phyloP scores from a whole-genome alignment of 2,329 filamentous ascomycete genomes.

The Beauveria sp. region DNA sequence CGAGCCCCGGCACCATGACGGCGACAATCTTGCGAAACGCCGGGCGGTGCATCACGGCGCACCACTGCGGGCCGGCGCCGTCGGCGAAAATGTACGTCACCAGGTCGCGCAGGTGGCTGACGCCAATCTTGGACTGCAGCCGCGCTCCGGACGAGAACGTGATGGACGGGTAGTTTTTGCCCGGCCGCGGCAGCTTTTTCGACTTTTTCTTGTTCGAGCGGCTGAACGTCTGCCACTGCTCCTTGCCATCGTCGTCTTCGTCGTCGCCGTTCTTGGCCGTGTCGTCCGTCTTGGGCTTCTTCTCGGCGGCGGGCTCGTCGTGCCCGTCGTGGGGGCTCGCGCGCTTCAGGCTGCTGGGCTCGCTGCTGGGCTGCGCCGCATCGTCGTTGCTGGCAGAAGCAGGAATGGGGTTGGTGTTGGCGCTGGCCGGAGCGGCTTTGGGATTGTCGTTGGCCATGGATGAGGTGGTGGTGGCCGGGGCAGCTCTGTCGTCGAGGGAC shows the following conservation, averaged over 20 bases:
- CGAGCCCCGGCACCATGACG: constrained; percentile 86
- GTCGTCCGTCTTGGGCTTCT: constrained; percentile 8
- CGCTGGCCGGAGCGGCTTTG: not conserved
- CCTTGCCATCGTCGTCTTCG: constrained; percentile 25
- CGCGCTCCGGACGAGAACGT: constrained; percentile 49
- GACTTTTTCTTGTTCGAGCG: constrained; percentile 45
- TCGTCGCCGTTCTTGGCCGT: constrained; percentile 24
- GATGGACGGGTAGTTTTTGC: constrained; percentile 52
- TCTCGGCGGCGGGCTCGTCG: not conserved
- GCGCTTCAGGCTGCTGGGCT: constrained; percentile 40
- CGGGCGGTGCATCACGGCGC: constrained; percentile 53
- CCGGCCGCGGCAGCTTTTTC: constrained; percentile 52
- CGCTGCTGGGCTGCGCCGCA: constrained; percentile 19
- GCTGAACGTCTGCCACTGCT: constrained; percentile 49
- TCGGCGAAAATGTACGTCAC: constrained; percentile 62
- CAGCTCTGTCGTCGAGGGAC: not conserved
- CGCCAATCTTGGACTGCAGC: constrained; percentile 53
- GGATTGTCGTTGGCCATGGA: constrained; percentile 1
- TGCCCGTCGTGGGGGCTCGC: constrained; percentile 36
- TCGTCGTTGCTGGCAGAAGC: not conserved
- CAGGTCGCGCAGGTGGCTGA: constrained; percentile 55
- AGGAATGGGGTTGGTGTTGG: not conserved
- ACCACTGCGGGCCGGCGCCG: constrained; percentile 56
- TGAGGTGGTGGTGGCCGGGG: not conserved
- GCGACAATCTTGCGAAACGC: constrained; percentile 73